These are phyloP conservation scores for Cystofilobasidium macerans DNA, from an alignment of 768 basidiomycete species.

Conservation along the genomic window DNA sequence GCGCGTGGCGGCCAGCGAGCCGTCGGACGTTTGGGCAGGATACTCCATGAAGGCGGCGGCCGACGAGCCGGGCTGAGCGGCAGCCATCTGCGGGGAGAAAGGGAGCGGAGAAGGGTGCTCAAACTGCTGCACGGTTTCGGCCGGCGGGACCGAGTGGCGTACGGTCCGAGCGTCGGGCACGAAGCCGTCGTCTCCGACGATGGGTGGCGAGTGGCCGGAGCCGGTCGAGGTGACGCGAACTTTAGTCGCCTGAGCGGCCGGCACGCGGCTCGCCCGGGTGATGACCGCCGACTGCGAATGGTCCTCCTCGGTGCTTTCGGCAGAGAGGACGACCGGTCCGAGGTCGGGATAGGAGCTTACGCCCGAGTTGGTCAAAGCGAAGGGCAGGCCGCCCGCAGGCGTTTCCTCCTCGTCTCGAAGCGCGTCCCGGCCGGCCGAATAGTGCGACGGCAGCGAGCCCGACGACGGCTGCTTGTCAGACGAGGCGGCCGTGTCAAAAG, in stretches of 20 bases:
- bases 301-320: neutral
- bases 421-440: neutral
- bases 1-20: neutral
- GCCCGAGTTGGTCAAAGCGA: neutral
- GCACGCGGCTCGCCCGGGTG: neutral
- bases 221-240: constrained; percentile 3
- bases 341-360: neutral
- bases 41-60: neutral
- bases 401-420: neutral
- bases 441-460: neutral
- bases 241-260: neutral
- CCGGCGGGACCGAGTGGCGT: neutral
- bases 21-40: neutral
- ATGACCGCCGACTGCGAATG: neutral
- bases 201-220: neutral
- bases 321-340: neutral
- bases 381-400: neutral
- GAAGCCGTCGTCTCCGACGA: neutral
- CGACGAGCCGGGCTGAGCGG: neutral
- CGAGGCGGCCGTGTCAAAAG: too few species aligned
- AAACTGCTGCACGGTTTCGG: neutral
- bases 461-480: neutral
- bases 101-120: neutral
- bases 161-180: neutral
- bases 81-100: neutral